Percentiles rank a stretch among this genome's conserved stretches.
Evolutionary conservation across 179 eudicot genomes (phyloP).

Genomic region (Spinacia oleracea): DNA sequence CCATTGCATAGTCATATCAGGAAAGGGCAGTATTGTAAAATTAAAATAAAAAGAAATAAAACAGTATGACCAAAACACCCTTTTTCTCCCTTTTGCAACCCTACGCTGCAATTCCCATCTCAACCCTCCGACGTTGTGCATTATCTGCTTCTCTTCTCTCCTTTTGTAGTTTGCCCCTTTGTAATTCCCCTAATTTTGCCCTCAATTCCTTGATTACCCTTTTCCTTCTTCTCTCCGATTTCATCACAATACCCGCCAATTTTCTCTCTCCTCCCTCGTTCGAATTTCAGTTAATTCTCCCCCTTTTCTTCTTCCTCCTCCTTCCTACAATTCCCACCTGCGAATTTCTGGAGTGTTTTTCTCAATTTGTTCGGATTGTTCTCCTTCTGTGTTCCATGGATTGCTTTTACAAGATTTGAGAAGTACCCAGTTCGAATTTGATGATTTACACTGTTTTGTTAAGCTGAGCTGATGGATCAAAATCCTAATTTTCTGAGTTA

Average conservation of each 20-base stretch:
- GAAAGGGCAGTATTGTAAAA: slow-evolving; percentile 35
- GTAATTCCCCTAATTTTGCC: slow-evolving; percentile 21
- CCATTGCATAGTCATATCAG: too few relatives aligned
- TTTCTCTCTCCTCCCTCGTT: slow-evolving; percentile 32
- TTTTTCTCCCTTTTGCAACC: slow-evolving; percentile 18
- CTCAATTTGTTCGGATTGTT: slow-evolving; percentile 10
- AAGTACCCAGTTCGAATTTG: slow-evolving; percentile 24
- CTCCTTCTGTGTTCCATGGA: slow-evolving; percentile 7
- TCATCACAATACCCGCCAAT: slow-evolving; percentile 32
- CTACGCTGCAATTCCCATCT: slow-evolving; percentile 50
- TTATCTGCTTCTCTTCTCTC: slow-evolving; percentile 21
- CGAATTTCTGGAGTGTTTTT: background rate
- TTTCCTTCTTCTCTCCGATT: slow-evolving; percentile 12
- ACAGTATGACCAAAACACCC: slow-evolving; percentile 33
- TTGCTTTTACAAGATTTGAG: background rate
- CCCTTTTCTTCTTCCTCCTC: background rate
- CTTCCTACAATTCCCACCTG: background rate
- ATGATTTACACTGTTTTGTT: background rate
- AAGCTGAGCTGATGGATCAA: slow-evolving; percentile 15
- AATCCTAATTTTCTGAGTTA: slow-evolving; percentile 11
- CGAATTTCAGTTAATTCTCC: slow-evolving; percentile 30
- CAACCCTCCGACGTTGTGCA: slow-evolving; percentile 29
- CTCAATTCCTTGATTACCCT: slow-evolving; percentile 27
- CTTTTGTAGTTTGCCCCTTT: slow-evolving; percentile 21
- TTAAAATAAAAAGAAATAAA: background rate